Conservation (phyloP, 441 rosid species). For the Bruguiera hainesii region DNA sequence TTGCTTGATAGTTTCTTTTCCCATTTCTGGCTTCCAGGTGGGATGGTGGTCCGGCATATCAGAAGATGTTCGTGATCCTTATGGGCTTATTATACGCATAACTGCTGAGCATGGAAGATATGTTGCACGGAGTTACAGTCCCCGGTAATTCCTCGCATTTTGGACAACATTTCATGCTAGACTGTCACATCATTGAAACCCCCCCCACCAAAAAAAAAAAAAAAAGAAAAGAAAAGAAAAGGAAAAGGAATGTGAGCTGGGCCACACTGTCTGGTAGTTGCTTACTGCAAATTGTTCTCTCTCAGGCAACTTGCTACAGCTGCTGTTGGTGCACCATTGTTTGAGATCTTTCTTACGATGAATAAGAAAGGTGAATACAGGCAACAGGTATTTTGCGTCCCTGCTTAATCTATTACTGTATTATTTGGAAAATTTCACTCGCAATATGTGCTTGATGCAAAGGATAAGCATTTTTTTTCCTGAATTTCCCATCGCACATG, state of each 20-base stretch:
- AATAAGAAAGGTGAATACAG: constrained; percentile 73
- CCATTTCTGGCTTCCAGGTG: constrained; percentile 49
- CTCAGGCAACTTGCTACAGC: constrained; percentile 82
- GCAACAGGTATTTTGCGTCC: constrained; percentile 60
- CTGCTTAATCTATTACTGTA: neutral
- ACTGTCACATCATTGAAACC: no score
- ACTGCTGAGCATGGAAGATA: constrained; percentile 99
- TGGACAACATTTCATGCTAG: no score
- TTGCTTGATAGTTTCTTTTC: constrained; percentile 3
- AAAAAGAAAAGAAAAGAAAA: no score
- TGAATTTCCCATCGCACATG: no score
- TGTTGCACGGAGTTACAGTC: constrained; percentile 87
- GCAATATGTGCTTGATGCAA: neutral
- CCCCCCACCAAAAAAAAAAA: no score
- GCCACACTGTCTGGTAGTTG: constrained; percentile 1
- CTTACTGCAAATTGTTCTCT: constrained; percentile 18
- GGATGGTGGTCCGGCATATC: constrained; percentile 99
- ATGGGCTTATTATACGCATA: constrained; percentile 76
- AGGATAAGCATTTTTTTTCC: no score
- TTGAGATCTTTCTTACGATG: constrained; percentile 75
- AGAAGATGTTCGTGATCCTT: constrained; percentile 72
- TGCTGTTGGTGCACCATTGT: constrained; percentile 69
- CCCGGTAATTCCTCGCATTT: constrained; percentile 52
- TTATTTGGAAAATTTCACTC: neutral
- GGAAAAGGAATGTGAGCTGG: no score